Evolutionary conservation across 2,329 filamentous ascomycete genomes (phyloP).

Genomic region (Paraphoma sp.): DNA sequence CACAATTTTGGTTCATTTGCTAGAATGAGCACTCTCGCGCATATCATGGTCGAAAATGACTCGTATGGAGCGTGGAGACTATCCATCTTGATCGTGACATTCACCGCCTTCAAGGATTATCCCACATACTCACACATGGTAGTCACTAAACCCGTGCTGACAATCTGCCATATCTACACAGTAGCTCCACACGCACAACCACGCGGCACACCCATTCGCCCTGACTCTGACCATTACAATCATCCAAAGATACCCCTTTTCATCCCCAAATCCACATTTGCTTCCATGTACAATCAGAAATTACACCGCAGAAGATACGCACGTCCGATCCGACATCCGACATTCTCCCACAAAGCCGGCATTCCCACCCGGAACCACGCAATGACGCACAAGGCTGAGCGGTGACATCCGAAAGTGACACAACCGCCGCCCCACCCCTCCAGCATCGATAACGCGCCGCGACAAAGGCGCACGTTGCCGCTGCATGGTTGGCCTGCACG

Average conservation of each 20-base stretch:
- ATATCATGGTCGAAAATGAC: too few species aligned
- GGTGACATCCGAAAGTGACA: conserved; percentile 19
- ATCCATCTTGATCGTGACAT: too few species aligned
- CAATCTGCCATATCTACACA: too few species aligned
- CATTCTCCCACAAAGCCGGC: conserved; percentile 8
- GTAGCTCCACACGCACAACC: too few species aligned
- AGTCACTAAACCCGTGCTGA: neutral
- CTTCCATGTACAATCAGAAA: neutral
- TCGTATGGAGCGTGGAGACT: too few species aligned
- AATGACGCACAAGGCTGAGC: conserved; percentile 19
- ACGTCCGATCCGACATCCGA: neutral
- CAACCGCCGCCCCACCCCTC: neutral
- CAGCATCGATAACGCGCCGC: neutral
- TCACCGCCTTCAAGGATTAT: neutral
- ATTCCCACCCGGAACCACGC: conserved; percentile 3
- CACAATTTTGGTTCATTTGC: too few species aligned
- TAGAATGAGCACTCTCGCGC: too few species aligned
- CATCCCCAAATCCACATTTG: neutral
- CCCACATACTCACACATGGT: neutral
- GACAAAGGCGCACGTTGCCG: neutral
- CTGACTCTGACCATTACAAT: neutral
- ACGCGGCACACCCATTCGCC: too few species aligned
- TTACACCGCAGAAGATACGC: conserved; percentile 18
- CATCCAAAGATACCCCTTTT: neutral
- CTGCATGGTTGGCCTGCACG: neutral